Evolutionary conservation across 2,329 filamentous ascomycete genomes (phyloP).

Genomic region (Fusarium sp.): DNA sequence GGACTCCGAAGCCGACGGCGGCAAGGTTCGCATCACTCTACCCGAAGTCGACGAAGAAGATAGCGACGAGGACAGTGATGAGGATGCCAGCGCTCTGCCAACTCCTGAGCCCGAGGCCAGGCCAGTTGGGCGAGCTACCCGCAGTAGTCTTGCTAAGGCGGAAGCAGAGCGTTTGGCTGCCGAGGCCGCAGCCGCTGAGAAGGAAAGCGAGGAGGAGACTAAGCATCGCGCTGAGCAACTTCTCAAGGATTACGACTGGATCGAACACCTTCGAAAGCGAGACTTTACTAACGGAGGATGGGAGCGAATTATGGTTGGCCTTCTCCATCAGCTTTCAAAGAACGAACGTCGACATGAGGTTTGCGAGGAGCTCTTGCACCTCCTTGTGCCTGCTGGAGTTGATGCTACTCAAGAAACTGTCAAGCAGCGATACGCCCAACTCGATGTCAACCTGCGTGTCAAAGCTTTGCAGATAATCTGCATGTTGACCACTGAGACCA

Average conservation of each 20-base stretch:
- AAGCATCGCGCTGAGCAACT: slow-evolving; percentile 81
- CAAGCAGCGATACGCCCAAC: slow-evolving; percentile 74
- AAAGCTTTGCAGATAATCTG: slow-evolving; percentile 86
- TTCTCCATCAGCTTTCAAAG: slow-evolving; percentile 86
- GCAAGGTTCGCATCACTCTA: slow-evolving; percentile 81
- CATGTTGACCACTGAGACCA: slow-evolving; percentile 87
- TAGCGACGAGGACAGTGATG: slow-evolving; percentile 72
- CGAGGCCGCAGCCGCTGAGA: slow-evolving; percentile 67
- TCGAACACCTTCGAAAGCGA: slow-evolving; percentile 83
- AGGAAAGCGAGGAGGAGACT: slow-evolving; percentile 61
- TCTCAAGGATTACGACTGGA: slow-evolving; percentile 81
- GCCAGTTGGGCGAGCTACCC: slow-evolving; percentile 76
- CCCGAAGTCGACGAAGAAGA: slow-evolving; percentile 80
- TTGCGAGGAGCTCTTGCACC: slow-evolving; percentile 82
- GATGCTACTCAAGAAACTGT: slow-evolving; percentile 83
- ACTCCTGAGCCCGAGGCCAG: slow-evolving; percentile 79
- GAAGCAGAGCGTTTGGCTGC: slow-evolving; percentile 77
- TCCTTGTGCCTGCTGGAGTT: slow-evolving; percentile 82
- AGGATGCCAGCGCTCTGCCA: slow-evolving; percentile 63
- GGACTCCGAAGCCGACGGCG: slow-evolving; percentile 77
- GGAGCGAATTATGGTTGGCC: slow-evolving; percentile 88
- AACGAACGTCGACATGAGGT: slow-evolving; percentile 74
- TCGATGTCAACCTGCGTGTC: slow-evolving; percentile 87
- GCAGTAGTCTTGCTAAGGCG: slow-evolving; percentile 85
- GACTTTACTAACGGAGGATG: slow-evolving; percentile 91